Evolutionary conservation across 805 yeast genomes (phyloP).

Genomic region (Yamadazyma kitorensis): DNA sequence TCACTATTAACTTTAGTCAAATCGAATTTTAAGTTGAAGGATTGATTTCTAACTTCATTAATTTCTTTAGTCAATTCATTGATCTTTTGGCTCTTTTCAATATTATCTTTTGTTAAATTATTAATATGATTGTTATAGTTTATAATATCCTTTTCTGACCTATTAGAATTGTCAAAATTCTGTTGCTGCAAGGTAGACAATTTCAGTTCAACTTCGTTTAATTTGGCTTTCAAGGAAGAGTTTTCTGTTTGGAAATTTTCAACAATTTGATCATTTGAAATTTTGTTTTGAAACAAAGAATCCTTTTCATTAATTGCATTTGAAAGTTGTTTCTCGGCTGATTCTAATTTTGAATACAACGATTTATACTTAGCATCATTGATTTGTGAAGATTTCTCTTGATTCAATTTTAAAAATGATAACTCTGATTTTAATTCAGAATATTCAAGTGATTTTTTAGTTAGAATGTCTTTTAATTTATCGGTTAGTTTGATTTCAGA

Average conservation of each 20-base stretch:
- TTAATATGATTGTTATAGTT: slow-evolving; percentile 26
- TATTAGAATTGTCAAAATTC: slow-evolving; percentile 7
- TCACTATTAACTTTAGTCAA: slow-evolving; percentile 35
- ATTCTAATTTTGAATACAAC: slow-evolving; percentile 20
- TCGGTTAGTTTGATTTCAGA: slow-evolving; percentile 12
- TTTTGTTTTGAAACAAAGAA: slow-evolving; percentile 17
- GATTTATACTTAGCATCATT: slow-evolving; percentile 22
- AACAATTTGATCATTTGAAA: slow-evolving; percentile 14
- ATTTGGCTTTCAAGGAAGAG: slow-evolving; percentile 13
- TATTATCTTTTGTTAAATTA: slow-evolving; percentile 29
- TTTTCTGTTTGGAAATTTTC: slow-evolving; percentile 16
- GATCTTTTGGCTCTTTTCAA: slow-evolving; percentile 34
- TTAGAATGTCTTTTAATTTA: slow-evolving; percentile 18
- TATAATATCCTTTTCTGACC: slow-evolving; percentile 23
- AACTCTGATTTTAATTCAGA: slow-evolving; percentile 29
- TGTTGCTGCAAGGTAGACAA: slow-evolving; percentile 11
- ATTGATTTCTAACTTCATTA: slow-evolving; percentile 36
- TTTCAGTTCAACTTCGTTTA: slow-evolving; percentile 16
- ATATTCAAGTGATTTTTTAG: slow-evolving; percentile 24
- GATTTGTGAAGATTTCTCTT: slow-evolving; percentile 29
- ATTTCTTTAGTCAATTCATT: slow-evolving; percentile 34
- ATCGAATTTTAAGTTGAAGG: slow-evolving; percentile 33
- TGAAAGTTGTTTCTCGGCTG: slow-evolving; percentile 18
- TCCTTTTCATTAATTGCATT: slow-evolving; percentile 21
- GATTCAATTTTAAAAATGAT: slow-evolving; percentile 32